Evolutionary conservation across 108 stramenopile species (phyloP), one percentile per base, ranked within the genome.

Genomic region (Craspedostauros australis): DNA sequence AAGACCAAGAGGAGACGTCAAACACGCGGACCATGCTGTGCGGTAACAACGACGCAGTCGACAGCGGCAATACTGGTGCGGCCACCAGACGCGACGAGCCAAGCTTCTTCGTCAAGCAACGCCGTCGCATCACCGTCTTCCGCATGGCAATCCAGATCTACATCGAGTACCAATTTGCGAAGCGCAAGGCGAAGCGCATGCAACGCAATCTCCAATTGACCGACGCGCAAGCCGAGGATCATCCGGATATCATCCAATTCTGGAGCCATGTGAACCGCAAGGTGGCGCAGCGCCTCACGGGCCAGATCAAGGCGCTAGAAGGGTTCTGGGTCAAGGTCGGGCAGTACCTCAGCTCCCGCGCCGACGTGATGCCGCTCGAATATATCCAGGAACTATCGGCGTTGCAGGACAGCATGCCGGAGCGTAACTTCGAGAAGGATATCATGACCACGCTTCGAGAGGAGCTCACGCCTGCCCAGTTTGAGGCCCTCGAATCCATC

Each of bases 331-430:
- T 67, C 40, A 80, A 80, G 47, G 40, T 64, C 24, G 79, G 65
- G n/a, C 79, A 80, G 59, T 72, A 75, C 44, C 20, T 80, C 30
- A 53, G 55, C 18, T 39, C 60, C 19, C 70, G 79, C 6, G 70
- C 79, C 11, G 79, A 80, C 46, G 62, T 70, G 11, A 63, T 80
- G 49, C 79, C 79, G 5, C 34, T 47, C 6, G 46, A 15, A 9
- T 75, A 72, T 28, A 34, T 73, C 9, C 53, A 39, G 15, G 36
- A 52, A 41, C 39, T 76, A 11, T 53, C 68, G 18, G 46, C 46
- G 15, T 64, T 80, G 2, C 79, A 80, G 57, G 79, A 80, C 49
- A n/a, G n/a, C n/a, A n/a, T n/a, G n/a, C n/a, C n/a, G n/a, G n/a
- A n/a, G n/a, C n/a, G n/a, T 46, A n/a, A 20, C 15, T 4, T 3